Evolutionary conservation across 1,284 basidiomycete genomes (phyloP).

Genomic region (Clitocybe nebularis): DNA sequence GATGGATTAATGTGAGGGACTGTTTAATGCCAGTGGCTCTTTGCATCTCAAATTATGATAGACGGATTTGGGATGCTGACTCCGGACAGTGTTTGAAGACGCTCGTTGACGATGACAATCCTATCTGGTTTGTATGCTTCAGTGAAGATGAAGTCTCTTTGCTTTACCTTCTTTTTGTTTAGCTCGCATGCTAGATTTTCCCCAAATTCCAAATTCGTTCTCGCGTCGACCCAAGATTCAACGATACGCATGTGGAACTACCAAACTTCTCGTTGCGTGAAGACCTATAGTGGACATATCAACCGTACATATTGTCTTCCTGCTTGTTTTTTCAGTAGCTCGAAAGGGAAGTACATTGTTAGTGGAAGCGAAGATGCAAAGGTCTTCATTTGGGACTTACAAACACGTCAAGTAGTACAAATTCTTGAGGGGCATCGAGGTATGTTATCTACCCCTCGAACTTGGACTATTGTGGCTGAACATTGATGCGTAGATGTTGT

Average conservation of each 20-base stretch:
- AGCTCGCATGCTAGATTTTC: conserved; percentile 88
- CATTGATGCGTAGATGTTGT: conserved; percentile 59
- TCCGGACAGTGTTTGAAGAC: conserved; percentile 98
- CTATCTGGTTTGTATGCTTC: conserved; percentile 63
- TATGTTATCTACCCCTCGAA: no score
- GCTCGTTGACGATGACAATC: conserved; percentile 92
- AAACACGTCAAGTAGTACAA: conserved; percentile 74
- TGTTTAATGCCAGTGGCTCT: conserved; percentile 6
- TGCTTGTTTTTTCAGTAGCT: conserved; percentile 55
- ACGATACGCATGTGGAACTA: conserved; percentile 94
- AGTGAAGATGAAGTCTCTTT: neutral
- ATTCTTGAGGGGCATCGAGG: conserved; percentile 79
- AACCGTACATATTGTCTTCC: conserved; percentile 79
- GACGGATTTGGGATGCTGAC: conserved; percentile 94
- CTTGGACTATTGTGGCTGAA: no score
- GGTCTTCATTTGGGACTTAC: conserved; percentile 89
- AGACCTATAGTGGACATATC: conserved; percentile 84
- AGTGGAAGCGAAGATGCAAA: conserved; percentile 90
- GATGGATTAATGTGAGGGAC: conserved; percentile 87
- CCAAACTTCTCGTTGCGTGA: conserved; percentile 87
- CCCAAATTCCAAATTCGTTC: conserved; percentile 85
- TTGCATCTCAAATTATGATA: conserved; percentile 27
- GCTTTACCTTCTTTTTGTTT: neutral
- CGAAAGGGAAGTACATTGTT: conserved; percentile 68
- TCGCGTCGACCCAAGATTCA: conserved; percentile 89